A percentile compares a stretch with the other conserved stretches of the same genome.
Conservation (phyloP, 805 yeast genomes). For the Torulaspora franciscae region DNA sequence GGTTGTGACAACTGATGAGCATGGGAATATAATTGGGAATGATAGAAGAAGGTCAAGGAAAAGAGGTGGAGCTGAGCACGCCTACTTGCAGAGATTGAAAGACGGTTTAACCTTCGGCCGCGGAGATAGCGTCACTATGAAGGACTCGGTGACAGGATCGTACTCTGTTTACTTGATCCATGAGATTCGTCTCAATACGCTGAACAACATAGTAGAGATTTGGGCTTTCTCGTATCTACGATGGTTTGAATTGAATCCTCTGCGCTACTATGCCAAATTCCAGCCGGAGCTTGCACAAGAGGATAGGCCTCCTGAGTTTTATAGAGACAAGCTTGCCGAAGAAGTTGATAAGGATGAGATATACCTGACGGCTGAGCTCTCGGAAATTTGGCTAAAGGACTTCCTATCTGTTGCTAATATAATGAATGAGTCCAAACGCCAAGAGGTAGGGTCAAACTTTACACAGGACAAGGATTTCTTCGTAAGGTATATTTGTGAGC, state of each 20-base stretch:
- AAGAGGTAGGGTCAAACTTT: slow-evolving; percentile 37
- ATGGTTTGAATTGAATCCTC: slow-evolving; percentile 38
- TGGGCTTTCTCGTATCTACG: slow-evolving; percentile 47
- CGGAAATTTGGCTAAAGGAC: slow-evolving; percentile 41
- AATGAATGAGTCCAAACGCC: slow-evolving; percentile 37
- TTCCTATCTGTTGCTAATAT: slow-evolving; percentile 45
- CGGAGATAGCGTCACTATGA: slow-evolving; percentile 51
- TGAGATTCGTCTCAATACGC: slow-evolving; percentile 49
- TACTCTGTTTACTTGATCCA: slow-evolving; percentile 45
- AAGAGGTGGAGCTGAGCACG: slow-evolving; percentile 19
- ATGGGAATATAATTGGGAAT: slow-evolving; percentile 24
- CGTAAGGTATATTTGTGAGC: slow-evolving; percentile 37
- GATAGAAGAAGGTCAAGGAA: slow-evolving; percentile 25
- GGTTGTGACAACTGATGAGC: slow-evolving; percentile 26
- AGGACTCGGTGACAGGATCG: slow-evolving; percentile 34
- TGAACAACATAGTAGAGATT: slow-evolving; percentile 43
- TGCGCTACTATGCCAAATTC: slow-evolving; percentile 28
- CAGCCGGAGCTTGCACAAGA: slow-evolving; percentile 22
- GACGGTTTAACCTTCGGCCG: slow-evolving; percentile 47
- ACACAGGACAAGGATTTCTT: slow-evolving; percentile 32
- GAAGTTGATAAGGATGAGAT: slow-evolving; percentile 42
- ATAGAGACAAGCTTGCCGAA: slow-evolving; percentile 19
- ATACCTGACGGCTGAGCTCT: slow-evolving; percentile 49
- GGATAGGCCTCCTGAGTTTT: slow-evolving; percentile 14
- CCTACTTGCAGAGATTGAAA: slow-evolving; percentile 37